phyloP scores from a whole-genome alignment of 2,329 filamentous ascomycete genomes.

The Dothistroma pini region DNA sequence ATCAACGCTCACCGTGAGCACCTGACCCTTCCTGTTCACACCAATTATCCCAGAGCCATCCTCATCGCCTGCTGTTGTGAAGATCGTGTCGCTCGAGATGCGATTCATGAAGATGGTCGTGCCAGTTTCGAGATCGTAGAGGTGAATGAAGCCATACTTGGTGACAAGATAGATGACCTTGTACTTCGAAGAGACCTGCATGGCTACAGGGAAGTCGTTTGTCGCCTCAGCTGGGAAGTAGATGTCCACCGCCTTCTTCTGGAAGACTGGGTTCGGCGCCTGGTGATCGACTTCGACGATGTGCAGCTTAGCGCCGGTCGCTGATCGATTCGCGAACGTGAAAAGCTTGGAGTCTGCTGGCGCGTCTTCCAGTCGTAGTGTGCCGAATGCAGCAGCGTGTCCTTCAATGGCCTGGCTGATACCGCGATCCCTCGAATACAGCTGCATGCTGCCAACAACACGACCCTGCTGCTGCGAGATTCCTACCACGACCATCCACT shows the following conservation, averaged over 20 bases:
- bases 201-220: constrained; percentile 96
- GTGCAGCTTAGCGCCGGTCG: constrained; percentile 89
- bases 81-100: constrained; percentile 98
- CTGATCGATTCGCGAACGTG: constrained; percentile 89
- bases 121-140: constrained; percentile 95
- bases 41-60: constrained; percentile 85
- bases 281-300: constrained; percentile 96
- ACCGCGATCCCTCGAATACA: constrained; percentile 92
- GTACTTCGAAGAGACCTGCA: constrained; percentile 96
- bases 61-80: constrained; percentile 81
- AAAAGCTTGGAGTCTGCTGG: constrained; percentile 92
- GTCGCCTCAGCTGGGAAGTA: constrained; percentile 95
- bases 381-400: constrained; percentile 92
- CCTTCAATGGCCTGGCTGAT: constrained; percentile 99
- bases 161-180: constrained; percentile 96
- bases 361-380: constrained; percentile 81
- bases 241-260: constrained; percentile 95
- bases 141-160: constrained; percentile 98
- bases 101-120: constrained; percentile 99
- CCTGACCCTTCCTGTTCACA: constrained; percentile 97
- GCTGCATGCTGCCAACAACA: constrained; percentile 92
- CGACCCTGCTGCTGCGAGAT: constrained; percentile 92
- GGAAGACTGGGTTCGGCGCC: constrained; percentile 80
- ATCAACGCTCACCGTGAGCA: constrained; percentile 89
- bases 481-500: constrained; percentile 97